Evolutionary conservation across 2,329 filamentous ascomycete genomes (phyloP).

Genomic region (Colletotrichum shisoi): DNA sequence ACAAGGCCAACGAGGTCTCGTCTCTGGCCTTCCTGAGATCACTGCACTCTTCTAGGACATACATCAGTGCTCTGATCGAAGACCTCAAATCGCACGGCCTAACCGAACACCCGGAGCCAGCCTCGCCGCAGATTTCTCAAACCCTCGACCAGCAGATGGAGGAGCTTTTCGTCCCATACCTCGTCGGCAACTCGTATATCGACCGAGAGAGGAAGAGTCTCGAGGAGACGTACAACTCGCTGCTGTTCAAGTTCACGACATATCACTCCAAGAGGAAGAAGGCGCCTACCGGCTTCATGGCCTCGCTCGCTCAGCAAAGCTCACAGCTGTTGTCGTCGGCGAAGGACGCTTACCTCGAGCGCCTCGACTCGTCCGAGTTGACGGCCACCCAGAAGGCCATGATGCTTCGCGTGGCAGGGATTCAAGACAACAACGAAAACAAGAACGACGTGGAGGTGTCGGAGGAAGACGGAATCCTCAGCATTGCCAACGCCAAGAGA

Average conservation of each 20-base stretch:
- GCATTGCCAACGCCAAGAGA: slow-evolving; percentile 86
- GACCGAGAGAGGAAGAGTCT: slow-evolving; percentile 73
- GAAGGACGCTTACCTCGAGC: slow-evolving; percentile 88
- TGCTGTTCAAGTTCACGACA: slow-evolving; percentile 96
- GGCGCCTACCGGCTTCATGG: slow-evolving; percentile 89
- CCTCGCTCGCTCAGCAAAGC: slow-evolving; percentile 86
- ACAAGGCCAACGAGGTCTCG: slow-evolving; percentile 91
- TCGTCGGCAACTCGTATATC: slow-evolving; percentile 74
- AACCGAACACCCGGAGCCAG: slow-evolving; percentile 92
- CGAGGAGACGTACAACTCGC: slow-evolving; percentile 84
- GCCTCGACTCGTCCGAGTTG: slow-evolving; percentile 86
- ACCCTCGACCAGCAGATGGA: slow-evolving; percentile 78
- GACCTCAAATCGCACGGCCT: slow-evolving; percentile 93
- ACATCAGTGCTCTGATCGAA: slow-evolving; percentile 86
- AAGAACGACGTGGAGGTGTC: slow-evolving; percentile 89
- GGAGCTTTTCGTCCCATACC: slow-evolving; percentile 76
- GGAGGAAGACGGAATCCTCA: slow-evolving; percentile 86
- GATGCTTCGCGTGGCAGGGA: slow-evolving; percentile 85
- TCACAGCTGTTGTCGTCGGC: slow-evolving; percentile 87
- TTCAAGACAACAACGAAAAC: slow-evolving; percentile 77
- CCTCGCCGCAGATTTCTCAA: slow-evolving; percentile 82
- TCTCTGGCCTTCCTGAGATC: slow-evolving; percentile 90
- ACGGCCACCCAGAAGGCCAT: slow-evolving; percentile 88
- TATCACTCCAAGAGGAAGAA: slow-evolving; percentile 91
- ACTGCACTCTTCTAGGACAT: slow-evolving; percentile 87